These are phyloP conservation scores for Misopates orontium DNA, from an alignment of 257 asterid species.

Conservation along the genomic window DNA sequence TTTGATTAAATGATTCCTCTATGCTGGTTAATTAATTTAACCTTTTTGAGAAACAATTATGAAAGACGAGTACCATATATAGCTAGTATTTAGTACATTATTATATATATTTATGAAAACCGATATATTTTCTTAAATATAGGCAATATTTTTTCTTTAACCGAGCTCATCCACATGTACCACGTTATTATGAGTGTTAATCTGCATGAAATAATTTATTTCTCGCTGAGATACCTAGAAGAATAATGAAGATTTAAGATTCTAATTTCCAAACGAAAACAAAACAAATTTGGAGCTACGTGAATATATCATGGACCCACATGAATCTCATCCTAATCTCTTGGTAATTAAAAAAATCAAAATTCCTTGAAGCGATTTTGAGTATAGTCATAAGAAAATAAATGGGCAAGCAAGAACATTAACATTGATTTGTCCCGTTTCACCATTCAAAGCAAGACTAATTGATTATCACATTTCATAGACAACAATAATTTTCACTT, in stretches of 20 bases:
- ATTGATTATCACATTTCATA: slow-evolving; percentile 18
- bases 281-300: slow-evolving; percentile 35
- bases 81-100: too few species aligned
- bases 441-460: slow-evolving; percentile 8
- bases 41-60: too few species aligned
- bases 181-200: too few species aligned
- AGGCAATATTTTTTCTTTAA: too few species aligned
- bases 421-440: background rate
- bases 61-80: too few species aligned
- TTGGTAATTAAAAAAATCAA: slow-evolving; percentile 30
- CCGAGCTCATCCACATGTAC: too few species aligned
- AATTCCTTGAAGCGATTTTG: slow-evolving; percentile 20
- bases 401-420: background rate
- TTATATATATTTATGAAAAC: too few species aligned
- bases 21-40: too few species aligned
- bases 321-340: slow-evolving; percentile 6
- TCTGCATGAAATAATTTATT: too few species aligned
- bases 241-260: slow-evolving; percentile 41
- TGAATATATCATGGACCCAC: slow-evolving; percentile 46
- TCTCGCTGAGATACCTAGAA: too few species aligned
- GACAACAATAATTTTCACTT: slow-evolving; percentile 1
- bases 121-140: too few species aligned
- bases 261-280: slow-evolving; percentile 39
- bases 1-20: too few species aligned
- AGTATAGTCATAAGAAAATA: background rate